Evolutionary conservation across 192 early-diverging fungal genomes (phyloP), one percentile per base, ranked within the genome.

Genomic region (Linnemannia exigua): DNA sequence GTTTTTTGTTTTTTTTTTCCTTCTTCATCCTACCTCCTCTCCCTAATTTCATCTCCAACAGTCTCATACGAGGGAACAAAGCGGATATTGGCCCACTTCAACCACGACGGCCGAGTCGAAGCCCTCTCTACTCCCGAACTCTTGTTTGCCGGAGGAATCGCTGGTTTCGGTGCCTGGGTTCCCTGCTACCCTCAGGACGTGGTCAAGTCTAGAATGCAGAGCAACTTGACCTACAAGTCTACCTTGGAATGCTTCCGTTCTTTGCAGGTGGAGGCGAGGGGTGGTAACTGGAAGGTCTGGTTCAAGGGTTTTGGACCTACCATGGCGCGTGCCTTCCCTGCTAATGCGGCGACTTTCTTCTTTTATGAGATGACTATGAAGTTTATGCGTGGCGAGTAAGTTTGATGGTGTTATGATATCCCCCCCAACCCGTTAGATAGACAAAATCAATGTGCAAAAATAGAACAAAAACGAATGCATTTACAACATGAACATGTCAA

Each of bases 121-220:
- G 81, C 93, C 16, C 87, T 98, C 66, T 93, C 92, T 3, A 91
- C 95, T 31, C 82, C 93, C 15, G 97, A 97, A 38, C 90, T 97
- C 38, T 89, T 99, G 33, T 92, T 97, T 74, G 95, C 98, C 17
- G 98, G 98, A 80, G 98, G 98, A 86, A 91, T 97, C 72, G 96
- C 98, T 66, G 97, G 97, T 71, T 96, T 98, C 77, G 95, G 94
- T 84, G 98, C 96, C 90, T 99, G 98, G 98, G 81, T 92, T 1
- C 91, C 91, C 15, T 88, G 89, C 41, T 92, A 91, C 76, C 96
- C 96, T 12, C 96, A 97, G 63, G 96, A 97, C 83, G 96, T 97
- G 47, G 90, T 97, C 78, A 97, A 97, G 88, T 95, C 94, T 44
- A 90, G 93, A 66, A 91, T 95, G 84, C 93, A 95, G 88, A 94